These are phyloP conservation scores for Knufia fluminis DNA, from an alignment of 2,329 filamentous ascomycete species.

Conservation along the genomic window DNA sequence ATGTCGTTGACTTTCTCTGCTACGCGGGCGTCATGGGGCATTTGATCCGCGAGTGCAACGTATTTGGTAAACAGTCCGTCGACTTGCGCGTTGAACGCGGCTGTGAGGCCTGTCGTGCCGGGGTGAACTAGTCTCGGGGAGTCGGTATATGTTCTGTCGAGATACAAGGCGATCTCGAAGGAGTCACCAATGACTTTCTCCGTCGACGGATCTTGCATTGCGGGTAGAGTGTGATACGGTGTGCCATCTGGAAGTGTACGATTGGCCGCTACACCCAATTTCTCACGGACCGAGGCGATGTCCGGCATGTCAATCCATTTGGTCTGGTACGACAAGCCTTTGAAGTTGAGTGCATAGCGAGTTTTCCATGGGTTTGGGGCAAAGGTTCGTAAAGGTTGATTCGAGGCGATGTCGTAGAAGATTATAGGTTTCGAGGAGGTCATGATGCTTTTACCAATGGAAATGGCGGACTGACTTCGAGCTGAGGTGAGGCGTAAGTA, in stretches of 20 bases:
- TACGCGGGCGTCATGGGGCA: neutral
- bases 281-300: constrained; percentile 10
- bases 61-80: constrained; percentile 1
- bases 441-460: no score
- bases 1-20: neutral
- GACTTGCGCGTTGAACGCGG: neutral
- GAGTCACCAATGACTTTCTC: constrained; percentile 11
- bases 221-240: constrained; percentile 10
- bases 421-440: constrained; percentile 22
- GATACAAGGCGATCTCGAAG: constrained; percentile 12
- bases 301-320: constrained; percentile 17
- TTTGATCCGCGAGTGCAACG: neutral
- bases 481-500: no score
- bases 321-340: constrained; percentile 12
- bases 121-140: neutral
- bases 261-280: constrained; percentile 8
- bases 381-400: constrained; percentile 25
- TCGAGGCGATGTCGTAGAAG: constrained; percentile 38
- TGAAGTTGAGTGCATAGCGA: constrained; percentile 19
- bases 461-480: no score
- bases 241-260: constrained; percentile 5
- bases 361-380: constrained; percentile 30
- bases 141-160: constrained; percentile 7
- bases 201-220: constrained; percentile 5
- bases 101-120: neutral